Evolutionary conservation across 169 alveolate species (phyloP), one percentile per base, ranked within the genome.

Genomic region (Amoebophrya sp.): DNA sequence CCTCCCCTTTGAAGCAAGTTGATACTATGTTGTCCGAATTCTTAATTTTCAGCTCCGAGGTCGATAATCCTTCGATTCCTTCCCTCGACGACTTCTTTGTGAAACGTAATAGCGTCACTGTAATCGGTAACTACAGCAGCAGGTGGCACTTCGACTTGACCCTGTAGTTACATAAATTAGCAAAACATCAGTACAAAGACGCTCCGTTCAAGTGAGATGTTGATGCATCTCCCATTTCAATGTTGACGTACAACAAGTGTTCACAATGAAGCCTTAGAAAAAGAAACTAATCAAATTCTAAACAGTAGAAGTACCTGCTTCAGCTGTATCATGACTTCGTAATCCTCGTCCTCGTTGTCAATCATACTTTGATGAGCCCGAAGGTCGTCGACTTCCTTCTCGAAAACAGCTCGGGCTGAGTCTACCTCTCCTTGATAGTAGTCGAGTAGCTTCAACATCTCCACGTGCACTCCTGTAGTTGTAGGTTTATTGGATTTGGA

Each of bases 381-480:
- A 29, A 65, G 83, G 83, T 65, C 83, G 83, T 65, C 83, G 2
- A 65, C 83, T 18, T 65, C 83, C 83, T 65, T 65, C 33, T 65
- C 83, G 83, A 65, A 65, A 36, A 65, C 83, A 29, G 83, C 83
- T 29, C 33, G 2, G 36, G 2, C 26, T 6, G 12, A 0, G 3
- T 65, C 83, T 36, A 65, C 83, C 83, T 65, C 36, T 1, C 38
- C 12, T 26, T 65, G 83, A 36, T 65, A 65, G 83, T 65, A 36
- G 36, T 65, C 83, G 39, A 65, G 2, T 0, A 65, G 83, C 83
- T 6, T 65, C 36, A 65, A 29, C 83, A 65, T 65, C 83, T 65
- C 83, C 83, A 65, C 83, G 83, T 65, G 83, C 83, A 65, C 83
- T 10, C 83, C n/a, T n/a, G n/a, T n/a, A n/a, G n/a, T n/a, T n/a